These are phyloP conservation scores for Amanita brunnescens DNA, from an alignment of 768 basidiomycete genomes.

Conservation along the genomic window DNA sequence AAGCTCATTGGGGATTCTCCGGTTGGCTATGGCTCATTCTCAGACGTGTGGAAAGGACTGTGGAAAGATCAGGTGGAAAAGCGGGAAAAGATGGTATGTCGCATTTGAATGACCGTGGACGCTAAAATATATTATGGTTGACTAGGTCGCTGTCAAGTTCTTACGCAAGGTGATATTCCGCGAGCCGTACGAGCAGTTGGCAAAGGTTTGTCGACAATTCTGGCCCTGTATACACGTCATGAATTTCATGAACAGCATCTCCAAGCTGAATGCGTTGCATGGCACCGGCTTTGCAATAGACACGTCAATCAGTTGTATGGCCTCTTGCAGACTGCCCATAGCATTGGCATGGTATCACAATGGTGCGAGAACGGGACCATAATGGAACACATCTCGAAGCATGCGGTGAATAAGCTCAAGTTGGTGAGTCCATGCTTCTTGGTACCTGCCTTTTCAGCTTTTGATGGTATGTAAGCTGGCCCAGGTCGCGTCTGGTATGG, in stretches of 20 bases:
- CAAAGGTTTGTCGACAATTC: conserved; percentile 22
- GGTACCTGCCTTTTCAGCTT: not conserved
- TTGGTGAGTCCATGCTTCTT: conserved; percentile 28
- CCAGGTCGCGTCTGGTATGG: conserved; percentile 49
- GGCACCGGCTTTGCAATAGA: conserved; percentile 48
- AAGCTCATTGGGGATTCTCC: conserved; percentile 36
- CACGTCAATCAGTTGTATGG: conserved; percentile 51
- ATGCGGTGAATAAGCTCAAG: conserved; percentile 36
- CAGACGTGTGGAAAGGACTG: conserved; percentile 53
- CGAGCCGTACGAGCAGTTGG: conserved; percentile 41
- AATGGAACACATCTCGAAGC: conserved; percentile 36
- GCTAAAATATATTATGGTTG: not conserved
- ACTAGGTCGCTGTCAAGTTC: conserved; percentile 50
- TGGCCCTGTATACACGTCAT: not conserved
- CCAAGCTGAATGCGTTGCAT: conserved; percentile 47
- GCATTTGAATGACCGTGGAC: not conserved
- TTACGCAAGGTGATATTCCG: conserved; percentile 43
- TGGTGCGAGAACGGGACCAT: conserved; percentile 60
- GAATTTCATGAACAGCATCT: conserved; percentile 31
- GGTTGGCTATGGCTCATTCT: conserved; percentile 46
- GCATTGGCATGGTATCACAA: conserved; percentile 56
- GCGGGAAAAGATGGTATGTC: conserved; percentile 22
- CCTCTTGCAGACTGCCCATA: conserved; percentile 39
- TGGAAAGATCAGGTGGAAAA: conserved; percentile 42
- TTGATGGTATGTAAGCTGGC: conserved; percentile 27